Conservation (phyloP, 176 grass and related monocot species). For the Eleusine indica region DNA sequence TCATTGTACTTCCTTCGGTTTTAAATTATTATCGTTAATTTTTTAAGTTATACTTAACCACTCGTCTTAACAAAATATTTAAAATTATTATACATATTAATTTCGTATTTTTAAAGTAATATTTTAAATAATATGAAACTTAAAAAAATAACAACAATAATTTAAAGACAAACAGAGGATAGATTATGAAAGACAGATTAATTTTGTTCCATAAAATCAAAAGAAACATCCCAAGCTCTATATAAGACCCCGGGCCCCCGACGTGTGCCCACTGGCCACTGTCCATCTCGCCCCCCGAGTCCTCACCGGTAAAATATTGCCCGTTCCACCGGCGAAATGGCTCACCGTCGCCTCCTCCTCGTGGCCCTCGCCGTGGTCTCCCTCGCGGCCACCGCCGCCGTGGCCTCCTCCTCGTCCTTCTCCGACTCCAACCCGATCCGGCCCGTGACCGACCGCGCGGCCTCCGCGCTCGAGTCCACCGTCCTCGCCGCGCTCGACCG, state of each 20-base stretch:
- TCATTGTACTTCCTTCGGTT: neutral
- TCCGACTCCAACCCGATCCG: slow-evolving; percentile 73
- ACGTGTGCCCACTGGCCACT: neutral
- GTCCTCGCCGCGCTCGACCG: slow-evolving; percentile 69
- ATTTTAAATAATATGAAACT: too few relatives aligned
- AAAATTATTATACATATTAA: too few relatives aligned
- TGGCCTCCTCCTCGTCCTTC: slow-evolving; percentile 35
- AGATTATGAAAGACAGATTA: too few relatives aligned
- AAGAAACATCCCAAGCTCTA: neutral
- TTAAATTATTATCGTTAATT: too few relatives aligned
- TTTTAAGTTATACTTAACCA: too few relatives aligned
- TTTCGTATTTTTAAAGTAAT: too few relatives aligned
- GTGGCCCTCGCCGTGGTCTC: slow-evolving; percentile 35
- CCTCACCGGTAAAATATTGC: slow-evolving; percentile 11
- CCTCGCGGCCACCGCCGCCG: slow-evolving; percentile 33
- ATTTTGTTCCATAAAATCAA: neutral
- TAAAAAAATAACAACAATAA: too few relatives aligned
- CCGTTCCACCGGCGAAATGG: slow-evolving; percentile 45
- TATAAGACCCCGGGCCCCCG: slow-evolving; percentile 23
- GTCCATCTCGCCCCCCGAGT: neutral
- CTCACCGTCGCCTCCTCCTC: slow-evolving; percentile 45
- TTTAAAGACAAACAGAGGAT: too few relatives aligned
- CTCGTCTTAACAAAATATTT: too few relatives aligned
- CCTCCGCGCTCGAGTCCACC: slow-evolving; percentile 69
- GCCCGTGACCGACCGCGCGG: slow-evolving; percentile 65